Evolutionary conservation across 2,329 filamentous ascomycete genomes (phyloP), one percentile per base, ranked within the genome.

Genomic region (Didymella glomerata): DNA sequence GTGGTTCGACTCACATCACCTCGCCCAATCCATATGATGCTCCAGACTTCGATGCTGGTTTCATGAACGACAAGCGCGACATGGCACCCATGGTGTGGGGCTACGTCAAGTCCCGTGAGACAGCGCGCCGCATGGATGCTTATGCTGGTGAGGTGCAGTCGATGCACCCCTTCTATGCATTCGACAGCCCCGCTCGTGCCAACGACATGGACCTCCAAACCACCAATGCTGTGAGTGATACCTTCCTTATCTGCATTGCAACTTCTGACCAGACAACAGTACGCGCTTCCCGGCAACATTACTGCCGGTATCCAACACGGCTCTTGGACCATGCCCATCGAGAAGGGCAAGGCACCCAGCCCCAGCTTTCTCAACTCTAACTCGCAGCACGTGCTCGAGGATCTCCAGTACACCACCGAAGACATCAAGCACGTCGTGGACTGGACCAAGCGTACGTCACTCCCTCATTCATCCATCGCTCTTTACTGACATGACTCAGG

Each of bases 1-100:
- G 90, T 66, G 90, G 90, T 9, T 87, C 78, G 51, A 91, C 85
- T 2, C 88, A 92, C 77, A 91, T 92, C 73, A 84, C 82, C 60
- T 89, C 85, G n/a, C 79, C 90, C 2, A 85, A 91, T 67, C 88
- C 89, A 16, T 93, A 93, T 71, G 90, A 88, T 45, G 80, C 82
- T 14, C 90, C 90, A 0, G 90, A 93, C 79, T 93, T 93, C 68
- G 90, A 93, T 73, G 85, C 89, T 1, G 90, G 90, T 22, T 93
- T 93, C 81, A 92, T 93, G 90, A 93, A 91, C 69, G 90, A 93
- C 77, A 89, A 91, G 78, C 84, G 90, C 24, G 91, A 93, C 70
- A 93, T 93, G 90, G 90, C 88, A 1, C 90, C 90, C 9, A 92
- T 76, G 75, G 89, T 93, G 6, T 93, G 90, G 90, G 88, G 88